phyloP scores from a whole-genome alignment of 2,329 filamentous ascomycete species.

The Talaromyces albobiverticillius region DNA sequence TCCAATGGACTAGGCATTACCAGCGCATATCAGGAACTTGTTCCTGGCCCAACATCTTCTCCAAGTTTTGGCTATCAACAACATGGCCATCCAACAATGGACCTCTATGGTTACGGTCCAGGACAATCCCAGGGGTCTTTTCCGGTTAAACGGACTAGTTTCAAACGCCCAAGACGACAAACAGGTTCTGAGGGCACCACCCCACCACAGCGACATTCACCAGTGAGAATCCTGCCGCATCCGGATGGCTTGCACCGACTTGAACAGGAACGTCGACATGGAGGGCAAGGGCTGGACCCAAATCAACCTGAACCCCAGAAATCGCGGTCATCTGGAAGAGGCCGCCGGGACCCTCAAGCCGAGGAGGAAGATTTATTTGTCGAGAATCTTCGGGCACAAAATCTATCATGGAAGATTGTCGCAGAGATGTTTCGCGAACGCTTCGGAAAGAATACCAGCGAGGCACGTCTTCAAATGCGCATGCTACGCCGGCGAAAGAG shows the following conservation, averaged over 20 bases:
- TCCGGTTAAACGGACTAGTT: constrained; percentile 17
- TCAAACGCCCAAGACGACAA: constrained; percentile 24
- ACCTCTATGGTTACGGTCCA: constrained; percentile 19
- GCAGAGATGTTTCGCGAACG: constrained; percentile 33
- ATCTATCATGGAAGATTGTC: constrained; percentile 37
- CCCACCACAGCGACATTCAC: constrained; percentile 24
- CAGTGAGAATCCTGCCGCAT: constrained; percentile 37
- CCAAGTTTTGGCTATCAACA: constrained; percentile 24
- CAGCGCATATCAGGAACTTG: constrained; percentile 30
- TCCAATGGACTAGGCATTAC: constrained; percentile 38
- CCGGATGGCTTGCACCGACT: constrained; percentile 38
- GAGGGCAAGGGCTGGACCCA: constrained; percentile 23
- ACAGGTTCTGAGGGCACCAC: constrained; percentile 19
- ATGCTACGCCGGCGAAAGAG: constrained; percentile 36
- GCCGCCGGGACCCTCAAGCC: constrained; percentile 34
- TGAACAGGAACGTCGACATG: constrained; percentile 32
- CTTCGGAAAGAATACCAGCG: constrained; percentile 37
- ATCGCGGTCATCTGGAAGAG: constrained; percentile 30
- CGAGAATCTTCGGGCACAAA: constrained; percentile 34
- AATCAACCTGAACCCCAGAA: constrained; percentile 22
- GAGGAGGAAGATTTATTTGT: constrained; percentile 41
- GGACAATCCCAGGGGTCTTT: constrained; percentile 24
- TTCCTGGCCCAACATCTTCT: constrained; percentile 24
- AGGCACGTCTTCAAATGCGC: constrained; percentile 43
- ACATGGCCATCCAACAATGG: constrained; percentile 17